Percentiles rank a stretch among this genome's conserved stretches.
These are phyloP conservation scores for Agaricus sinodeliciosus DNA, from an alignment of 768 basidiomycete genomes.

Conservation along the genomic window DNA sequence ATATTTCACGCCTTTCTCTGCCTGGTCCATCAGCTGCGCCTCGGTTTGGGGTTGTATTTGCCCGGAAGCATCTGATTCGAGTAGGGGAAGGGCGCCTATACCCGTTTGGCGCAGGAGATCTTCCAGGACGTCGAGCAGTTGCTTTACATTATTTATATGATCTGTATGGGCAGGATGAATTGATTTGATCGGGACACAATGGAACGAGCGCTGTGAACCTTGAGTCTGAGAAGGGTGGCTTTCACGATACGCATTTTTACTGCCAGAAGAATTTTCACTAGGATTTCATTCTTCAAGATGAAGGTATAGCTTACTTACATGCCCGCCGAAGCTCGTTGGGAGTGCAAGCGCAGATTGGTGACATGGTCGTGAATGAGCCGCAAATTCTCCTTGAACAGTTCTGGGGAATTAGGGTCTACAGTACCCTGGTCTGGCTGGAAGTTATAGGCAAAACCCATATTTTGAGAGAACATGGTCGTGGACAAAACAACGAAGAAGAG, in stretches of 20 bases:
- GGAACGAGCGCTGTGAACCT: conserved; percentile 17
- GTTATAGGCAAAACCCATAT: neutral
- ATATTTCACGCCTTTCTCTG: conserved; percentile 36
- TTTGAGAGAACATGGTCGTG: conserved; percentile 1
- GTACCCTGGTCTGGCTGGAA: conserved; percentile 19
- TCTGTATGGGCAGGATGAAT: neutral
- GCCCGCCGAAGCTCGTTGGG: conserved; percentile 15
- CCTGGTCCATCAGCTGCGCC: conserved; percentile 36
- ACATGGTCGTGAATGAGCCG: conserved; percentile 43
- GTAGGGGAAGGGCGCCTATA: conserved; percentile 58
- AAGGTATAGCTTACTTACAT: conserved; percentile 12
- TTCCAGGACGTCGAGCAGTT: conserved; percentile 36
- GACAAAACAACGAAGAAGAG: too few species aligned
- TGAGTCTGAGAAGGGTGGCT: neutral
- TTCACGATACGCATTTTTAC: too few species aligned
- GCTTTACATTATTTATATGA: conserved; percentile 29
- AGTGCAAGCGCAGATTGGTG: conserved; percentile 17
- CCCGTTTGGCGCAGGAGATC: conserved; percentile 51
- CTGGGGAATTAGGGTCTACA: conserved; percentile 51
- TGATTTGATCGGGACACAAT: conserved; percentile 11
- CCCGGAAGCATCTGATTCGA: conserved; percentile 11
- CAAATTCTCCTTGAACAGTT: conserved; percentile 55
- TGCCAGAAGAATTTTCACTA: too few species aligned
- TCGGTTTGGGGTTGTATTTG: conserved; percentile 28
- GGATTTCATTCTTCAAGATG: too few species aligned